Percentiles rank a stretch among this genome's conserved stretches.
Conservation (phyloP, 75 land plant species). For the Cunninghamia lanceolata region DNA sequence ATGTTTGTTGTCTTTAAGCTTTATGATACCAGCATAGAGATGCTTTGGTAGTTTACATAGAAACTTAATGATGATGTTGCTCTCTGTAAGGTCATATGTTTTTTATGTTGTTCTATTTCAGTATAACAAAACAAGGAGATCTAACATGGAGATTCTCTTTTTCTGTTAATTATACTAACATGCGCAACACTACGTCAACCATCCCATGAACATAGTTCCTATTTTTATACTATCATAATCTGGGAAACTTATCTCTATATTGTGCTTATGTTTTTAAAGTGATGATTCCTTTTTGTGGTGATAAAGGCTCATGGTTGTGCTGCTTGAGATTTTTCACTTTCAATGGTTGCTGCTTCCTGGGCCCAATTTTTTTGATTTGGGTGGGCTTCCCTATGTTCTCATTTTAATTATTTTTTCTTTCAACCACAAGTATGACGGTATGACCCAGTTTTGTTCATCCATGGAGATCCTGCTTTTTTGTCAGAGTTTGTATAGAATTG, state of each 20-base stretch:
- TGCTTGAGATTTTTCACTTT: not conserved
- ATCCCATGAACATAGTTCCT: too few species aligned
- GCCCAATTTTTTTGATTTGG: not conserved
- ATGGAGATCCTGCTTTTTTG: not conserved
- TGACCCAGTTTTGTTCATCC: not conserved
- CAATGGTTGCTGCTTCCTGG: not conserved
- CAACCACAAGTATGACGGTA: not conserved
- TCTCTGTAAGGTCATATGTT: too few species aligned
- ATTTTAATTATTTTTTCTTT: not conserved
- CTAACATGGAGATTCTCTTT: too few species aligned
- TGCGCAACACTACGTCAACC: too few species aligned
- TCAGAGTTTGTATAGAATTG: not conserved
- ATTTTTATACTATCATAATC: not conserved
- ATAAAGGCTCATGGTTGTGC: not conserved
- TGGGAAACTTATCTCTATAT: not conserved
- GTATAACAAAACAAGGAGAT: too few species aligned
- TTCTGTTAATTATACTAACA: too few species aligned
- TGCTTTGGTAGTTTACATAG: too few species aligned
- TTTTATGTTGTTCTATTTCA: too few species aligned
- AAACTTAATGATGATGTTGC: too few species aligned
- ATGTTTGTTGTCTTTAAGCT: too few species aligned
- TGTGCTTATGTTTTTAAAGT: not conserved
- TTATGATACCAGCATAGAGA: too few species aligned
- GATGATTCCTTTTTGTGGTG: not conserved
- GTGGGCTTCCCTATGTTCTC: not conserved